Conservation (phyloP, 768 basidiomycete genomes). For the Lactarius vividus region DNA sequence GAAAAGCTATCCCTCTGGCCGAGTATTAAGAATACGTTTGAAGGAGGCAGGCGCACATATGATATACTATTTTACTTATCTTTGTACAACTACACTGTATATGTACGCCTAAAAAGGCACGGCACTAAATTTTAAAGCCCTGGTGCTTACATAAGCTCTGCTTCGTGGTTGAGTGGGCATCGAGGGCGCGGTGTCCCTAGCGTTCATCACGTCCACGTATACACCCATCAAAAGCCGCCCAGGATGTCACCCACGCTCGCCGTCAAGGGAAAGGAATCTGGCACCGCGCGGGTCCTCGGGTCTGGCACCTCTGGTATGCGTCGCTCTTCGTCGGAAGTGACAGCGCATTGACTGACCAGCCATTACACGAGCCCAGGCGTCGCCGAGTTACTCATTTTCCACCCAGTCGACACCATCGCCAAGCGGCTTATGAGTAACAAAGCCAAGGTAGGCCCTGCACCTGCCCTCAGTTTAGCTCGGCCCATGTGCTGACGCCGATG, state of each 20-base stretch:
- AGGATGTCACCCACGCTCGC: slow-evolving; percentile 49
- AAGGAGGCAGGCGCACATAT: background rate
- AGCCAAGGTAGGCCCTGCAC: slow-evolving; percentile 52
- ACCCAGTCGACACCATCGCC: slow-evolving; percentile 96
- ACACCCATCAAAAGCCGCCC: slow-evolving; percentile 1
- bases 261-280: slow-evolving; percentile 72
- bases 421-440: slow-evolving; percentile 99
- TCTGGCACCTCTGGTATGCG: slow-evolving; percentile 85
- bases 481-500: background rate
- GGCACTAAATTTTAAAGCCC: no score
- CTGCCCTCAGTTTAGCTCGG: background rate
- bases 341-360: background rate
- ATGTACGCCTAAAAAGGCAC: background rate
- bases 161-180: no score
- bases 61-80: background rate
- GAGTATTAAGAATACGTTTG: slow-evolving; percentile 27
- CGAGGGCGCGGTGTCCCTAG: background rate
- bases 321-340: background rate
- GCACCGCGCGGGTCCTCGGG: slow-evolving; percentile 84
- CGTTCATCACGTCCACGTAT: slow-evolving; percentile 3
- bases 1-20: slow-evolving; percentile 30
- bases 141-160: background rate
- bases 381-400: slow-evolving; percentile 93
- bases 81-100: background rate
- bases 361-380: slow-evolving; percentile 53